Evolutionary conservation across 2,329 filamentous ascomycete genomes (phyloP).

Genomic region (Cladophialophora yegresii): DNA sequence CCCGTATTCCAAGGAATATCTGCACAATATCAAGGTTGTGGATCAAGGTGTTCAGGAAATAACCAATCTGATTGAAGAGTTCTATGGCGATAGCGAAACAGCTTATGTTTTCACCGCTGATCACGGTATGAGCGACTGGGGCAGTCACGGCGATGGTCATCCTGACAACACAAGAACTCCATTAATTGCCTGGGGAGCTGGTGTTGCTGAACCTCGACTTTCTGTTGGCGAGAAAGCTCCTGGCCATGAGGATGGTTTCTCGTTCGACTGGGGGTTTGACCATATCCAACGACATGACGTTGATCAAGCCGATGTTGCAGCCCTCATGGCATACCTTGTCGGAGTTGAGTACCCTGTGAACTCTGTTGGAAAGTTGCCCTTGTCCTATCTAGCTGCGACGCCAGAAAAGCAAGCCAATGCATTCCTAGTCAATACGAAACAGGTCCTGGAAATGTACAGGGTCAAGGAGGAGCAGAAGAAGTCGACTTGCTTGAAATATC

Average conservation of each 20-base stretch:
- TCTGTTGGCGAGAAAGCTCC: conserved; percentile 60
- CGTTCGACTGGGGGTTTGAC: conserved; percentile 82
- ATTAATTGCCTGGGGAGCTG: conserved; percentile 89
- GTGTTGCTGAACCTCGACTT: conserved; percentile 73
- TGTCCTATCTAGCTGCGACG: conserved; percentile 74
- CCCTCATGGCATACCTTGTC: conserved; percentile 89
- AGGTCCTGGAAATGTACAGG: conserved; percentile 91
- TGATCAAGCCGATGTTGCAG: conserved; percentile 87
- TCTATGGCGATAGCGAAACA: conserved; percentile 83
- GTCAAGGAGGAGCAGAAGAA: conserved; percentile 89
- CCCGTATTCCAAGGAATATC: conserved; percentile 92
- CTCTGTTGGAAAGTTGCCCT: conserved; percentile 87
- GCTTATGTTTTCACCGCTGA: conserved; percentile 97
- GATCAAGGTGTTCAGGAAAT: conserved; percentile 87
- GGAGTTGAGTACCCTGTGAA: conserved; percentile 92
- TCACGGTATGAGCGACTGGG: conserved; percentile 98
- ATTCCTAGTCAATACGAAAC: conserved; percentile 77
- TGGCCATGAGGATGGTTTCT: conserved; percentile 86
- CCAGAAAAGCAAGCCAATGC: conserved; percentile 79
- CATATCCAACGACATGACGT: conserved; percentile 85
- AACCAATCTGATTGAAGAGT: conserved; percentile 75
- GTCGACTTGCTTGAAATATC: conserved; percentile 72
- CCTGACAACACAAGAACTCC: conserved; percentile 96
- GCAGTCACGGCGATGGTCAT: conserved; percentile 97
- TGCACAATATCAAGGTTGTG: conserved; percentile 91